Base-by-base conservation (phyloP, 1,284 basidiomycete genomes). In the Pulveroboletus sp. region DNA sequence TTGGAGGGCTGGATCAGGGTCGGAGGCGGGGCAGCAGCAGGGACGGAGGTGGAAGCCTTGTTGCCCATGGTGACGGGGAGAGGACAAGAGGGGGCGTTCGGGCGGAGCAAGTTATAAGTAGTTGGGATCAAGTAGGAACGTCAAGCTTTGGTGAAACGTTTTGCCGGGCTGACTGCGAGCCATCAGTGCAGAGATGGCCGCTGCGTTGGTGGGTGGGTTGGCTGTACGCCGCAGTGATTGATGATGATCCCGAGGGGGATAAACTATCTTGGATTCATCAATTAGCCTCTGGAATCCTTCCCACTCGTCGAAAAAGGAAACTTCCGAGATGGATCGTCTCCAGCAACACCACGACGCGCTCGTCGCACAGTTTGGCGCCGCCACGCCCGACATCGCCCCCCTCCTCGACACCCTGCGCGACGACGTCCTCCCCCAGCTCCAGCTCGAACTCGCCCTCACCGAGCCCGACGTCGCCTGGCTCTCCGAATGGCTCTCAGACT, bases 401-500 rank as follows among this genome's bases (percentile, higher is more conserved):
- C 64, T 89, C 12, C 83, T 83, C 62, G 67, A 72, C 29, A 81
- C 77, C 4, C 64, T 87, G 45, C 76, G 80, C 60, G 68, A 78
- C 35, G 78, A 85, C 45, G 78, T 89, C 33, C 67, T 89, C 52
- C 84, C 85, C 52, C 81, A 80, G 44, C 72, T 89, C 52, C 72
- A 72, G 22, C 78, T 83, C 61, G 85, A 89, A 68, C 74, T 85
- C 24, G 74, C 75, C 29, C 76, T 87, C 49, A 69, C 76, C 61
- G 72, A 74, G 52, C 72, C 76, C 18, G 77, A 78, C 51, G 72
- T 72, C 56, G 72, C 76, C 58, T 82, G 81, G 80, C 80, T 81
- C 25, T 75, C 70, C 42, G 77, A 80, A 65, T 90, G 85, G 85
- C 71, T 89, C 44, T 70, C 77, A 43, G 87, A 90, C 74, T 80